Evolutionary conservation across 2,329 filamentous ascomycete genomes (phyloP), one percentile per base, ranked within the genome.

Genomic region (Lachnum nothofagi): DNA sequence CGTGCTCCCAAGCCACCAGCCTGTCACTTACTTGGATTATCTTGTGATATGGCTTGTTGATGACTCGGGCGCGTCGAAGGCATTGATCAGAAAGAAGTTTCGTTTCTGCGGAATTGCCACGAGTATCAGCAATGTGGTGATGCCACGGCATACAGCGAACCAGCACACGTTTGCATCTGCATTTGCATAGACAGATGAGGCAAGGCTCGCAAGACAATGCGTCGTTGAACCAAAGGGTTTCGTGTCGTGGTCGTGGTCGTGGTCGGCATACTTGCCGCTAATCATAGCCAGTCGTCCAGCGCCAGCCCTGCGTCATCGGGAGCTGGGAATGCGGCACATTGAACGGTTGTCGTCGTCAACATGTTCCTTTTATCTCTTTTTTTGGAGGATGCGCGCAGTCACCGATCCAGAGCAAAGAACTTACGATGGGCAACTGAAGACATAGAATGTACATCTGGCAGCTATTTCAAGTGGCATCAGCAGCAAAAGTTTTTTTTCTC

Each of bases 291-390:
- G 16, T n/a, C n/a, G 14, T 20, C 9, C 19, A 34, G 42, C 17
- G 38, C 20, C 19, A 24, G 46, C 24, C 38, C 33, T 50, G 48
- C 53, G 53, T 56, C 53, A 56, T 56, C 51, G 42, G 48, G 27
- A 46, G n/a, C 14, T 53, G 50, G 38, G 23, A 14, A 31, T 31
- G 49, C 44, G 48, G 7, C 34, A 38, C 12, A 41, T 24, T 12
- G 42, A 48, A 42, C n/a, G n/a, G n/a, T n/a, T n/a, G n/a, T n/a
- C n/a, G n/a, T n/a, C n/a, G n/a, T n/a, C n/a, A n/a, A n/a, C n/a
- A n/a, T n/a, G n/a, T n/a, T n/a, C n/a, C n/a, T n/a, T n/a, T n/a
- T n/a, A n/a, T n/a, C n/a, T n/a, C n/a, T n/a, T n/a, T n/a, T n/a
- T n/a, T n/a, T n/a, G n/a, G n/a, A n/a, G n/a, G n/a, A n/a, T n/a